Evolutionary conservation across 2,329 filamentous ascomycete species (phyloP), one percentile per base, ranked within the genome.

Genomic region (Erysiphe neolycopersici): DNA sequence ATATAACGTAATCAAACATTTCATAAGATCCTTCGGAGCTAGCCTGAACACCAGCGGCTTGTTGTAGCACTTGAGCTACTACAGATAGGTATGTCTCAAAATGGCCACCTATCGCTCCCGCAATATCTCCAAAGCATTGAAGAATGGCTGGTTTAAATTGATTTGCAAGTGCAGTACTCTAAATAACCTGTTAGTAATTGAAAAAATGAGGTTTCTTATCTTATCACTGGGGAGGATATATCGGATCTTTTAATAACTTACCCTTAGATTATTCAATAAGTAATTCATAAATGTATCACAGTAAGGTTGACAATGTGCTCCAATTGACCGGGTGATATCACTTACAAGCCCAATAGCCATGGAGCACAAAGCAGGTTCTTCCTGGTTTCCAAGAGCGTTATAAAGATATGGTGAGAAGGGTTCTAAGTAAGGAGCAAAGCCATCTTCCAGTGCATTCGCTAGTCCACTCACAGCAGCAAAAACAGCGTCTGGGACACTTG

Each of bases 251-350:
- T 10, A 36, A 18, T 36, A 40, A 67, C 69, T 57, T 60, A 82
- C 78, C 60, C 81, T 74, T 37, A 98, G 65, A 62, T 93, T 91
- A 66, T 83, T 85, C 49, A 98, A 71, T 46, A 98, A 68, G 58
- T 89, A 80, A 68, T 98, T 98, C 89, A 98, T 98, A 61, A 95
- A 94, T 51, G 76, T 73, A 56, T 98, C 89, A 62, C 89, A 98
- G 67, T 79, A 95, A 45, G 87, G 89, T 62, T 92, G 82, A 56
- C 87, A 81, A 59, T 79, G 80, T 58, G 84, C 77, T 58, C 84
- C 82, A 58, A 95, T 68, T 14, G 87, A 89, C 53, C 89, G 78
- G 43, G 84, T 87, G 54, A 98, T 89, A 58, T 98, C 89, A 60
- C 87, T 92, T 52, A 95, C 87, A 45, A 98, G 71, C 53, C 89